These are phyloP conservation scores for Panellus pusillus DNA, from an alignment of 768 basidiomycete species.

Conservation along the genomic window DNA sequence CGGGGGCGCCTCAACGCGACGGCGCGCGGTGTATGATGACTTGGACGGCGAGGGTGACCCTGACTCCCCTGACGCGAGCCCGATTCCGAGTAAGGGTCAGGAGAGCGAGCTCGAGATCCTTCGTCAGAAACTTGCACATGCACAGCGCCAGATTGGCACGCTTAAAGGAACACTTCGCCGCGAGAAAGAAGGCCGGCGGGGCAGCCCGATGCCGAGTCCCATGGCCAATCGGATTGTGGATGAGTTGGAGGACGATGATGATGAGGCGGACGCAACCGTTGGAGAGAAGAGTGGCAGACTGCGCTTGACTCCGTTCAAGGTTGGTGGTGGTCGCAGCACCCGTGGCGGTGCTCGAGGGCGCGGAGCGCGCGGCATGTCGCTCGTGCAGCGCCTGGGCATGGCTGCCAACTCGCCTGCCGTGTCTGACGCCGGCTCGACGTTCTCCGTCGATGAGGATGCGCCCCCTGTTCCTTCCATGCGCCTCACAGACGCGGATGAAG, in stretches of 20 bases:
- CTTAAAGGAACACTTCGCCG: slow-evolving; percentile 76
- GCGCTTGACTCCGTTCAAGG: slow-evolving; percentile 57
- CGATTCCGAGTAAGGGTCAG: slow-evolving; percentile 25
- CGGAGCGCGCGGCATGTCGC: slow-evolving; percentile 49
- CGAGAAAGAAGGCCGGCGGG: slow-evolving; percentile 78
- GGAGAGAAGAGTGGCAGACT: slow-evolving; percentile 36
- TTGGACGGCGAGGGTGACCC: slow-evolving; percentile 45
- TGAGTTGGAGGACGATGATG: slow-evolving; percentile 48
- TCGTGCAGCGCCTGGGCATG: slow-evolving; percentile 63
- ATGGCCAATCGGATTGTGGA: slow-evolving; percentile 33
- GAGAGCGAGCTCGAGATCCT: slow-evolving; percentile 73
- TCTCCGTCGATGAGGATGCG: slow-evolving; percentile 32
- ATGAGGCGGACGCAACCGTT: slow-evolving; percentile 38
- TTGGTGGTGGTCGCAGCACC: slow-evolving; percentile 45
- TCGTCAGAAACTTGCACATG: slow-evolving; percentile 80
- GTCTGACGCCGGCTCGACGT: slow-evolving; percentile 35
- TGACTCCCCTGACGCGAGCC: slow-evolving; percentile 66
- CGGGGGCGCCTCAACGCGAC: slow-evolving; percentile 63
- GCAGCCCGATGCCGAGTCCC: slow-evolving; percentile 46
- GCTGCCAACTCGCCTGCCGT: slow-evolving; percentile 55
- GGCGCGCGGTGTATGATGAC: slow-evolving; percentile 52
- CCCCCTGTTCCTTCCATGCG: slow-evolving; percentile 41
- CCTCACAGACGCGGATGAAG: slow-evolving; percentile 11
- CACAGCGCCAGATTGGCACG: slow-evolving; percentile 82
- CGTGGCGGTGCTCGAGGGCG: slow-evolving; percentile 49